Evolutionary conservation across 2,329 filamentous ascomycete species (phyloP).

Genomic region (Lasiodiplodia theobromae): DNA sequence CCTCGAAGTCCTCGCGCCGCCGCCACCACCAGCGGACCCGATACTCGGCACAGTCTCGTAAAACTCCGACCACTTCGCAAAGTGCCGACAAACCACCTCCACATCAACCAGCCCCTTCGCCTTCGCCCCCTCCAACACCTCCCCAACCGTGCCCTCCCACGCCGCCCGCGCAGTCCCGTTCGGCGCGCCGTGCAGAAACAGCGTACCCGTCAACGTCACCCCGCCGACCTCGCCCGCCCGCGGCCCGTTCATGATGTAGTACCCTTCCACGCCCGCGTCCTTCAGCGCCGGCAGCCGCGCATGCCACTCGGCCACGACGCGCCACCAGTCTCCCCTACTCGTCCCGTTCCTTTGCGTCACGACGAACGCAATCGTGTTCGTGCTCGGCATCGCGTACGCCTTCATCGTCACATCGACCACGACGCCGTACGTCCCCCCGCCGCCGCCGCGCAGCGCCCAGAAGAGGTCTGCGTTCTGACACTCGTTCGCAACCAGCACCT

Average conservation of each 20-base stretch:
- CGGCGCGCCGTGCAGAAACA: not conserved
- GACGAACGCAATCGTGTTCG: not conserved
- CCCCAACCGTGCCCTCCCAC: not conserved
- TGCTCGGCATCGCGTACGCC: conserved; percentile 40
- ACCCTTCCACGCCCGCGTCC: not conserved
- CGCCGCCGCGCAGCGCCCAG: conserved; percentile 46
- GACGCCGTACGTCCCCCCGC: conserved; percentile 40
- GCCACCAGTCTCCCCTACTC: accelerated
- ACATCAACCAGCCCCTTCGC: not conserved
- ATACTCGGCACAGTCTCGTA: not conserved
- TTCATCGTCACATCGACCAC: conserved; percentile 39
- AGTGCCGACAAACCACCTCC: not conserved
- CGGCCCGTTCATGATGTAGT: not conserved
- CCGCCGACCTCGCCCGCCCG: not conserved
- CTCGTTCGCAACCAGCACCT: too few relatives aligned
- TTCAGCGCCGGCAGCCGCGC: not conserved
- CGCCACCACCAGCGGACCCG: not conserved
- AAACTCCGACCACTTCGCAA: not conserved
- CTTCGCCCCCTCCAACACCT: not conserved
- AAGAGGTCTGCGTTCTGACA: conserved; percentile 45
- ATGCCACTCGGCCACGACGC: not conserved
- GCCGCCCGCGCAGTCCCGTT: not conserved
- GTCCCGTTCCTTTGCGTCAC: not conserved
- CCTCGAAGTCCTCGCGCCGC: not conserved
- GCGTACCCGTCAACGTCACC: not conserved